A percentile compares a stretch with the other conserved stretches of the same genome.
These are phyloP conservation scores for Myriosclerotinia duriaeana DNA, from an alignment of 2,329 filamentous ascomycete genomes.

Conservation along the genomic window DNA sequence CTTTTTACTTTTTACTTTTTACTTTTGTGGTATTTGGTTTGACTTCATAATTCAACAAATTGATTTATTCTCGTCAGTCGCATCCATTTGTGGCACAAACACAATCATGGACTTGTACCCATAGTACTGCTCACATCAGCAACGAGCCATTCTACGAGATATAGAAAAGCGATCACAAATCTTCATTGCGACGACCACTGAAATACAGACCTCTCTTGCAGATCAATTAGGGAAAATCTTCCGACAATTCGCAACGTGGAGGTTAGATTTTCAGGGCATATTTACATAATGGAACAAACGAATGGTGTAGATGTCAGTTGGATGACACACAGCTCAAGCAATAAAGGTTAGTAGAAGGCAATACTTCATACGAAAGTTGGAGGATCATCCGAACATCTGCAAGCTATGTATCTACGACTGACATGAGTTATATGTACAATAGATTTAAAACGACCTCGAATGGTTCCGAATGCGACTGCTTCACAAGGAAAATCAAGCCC, in stretches of 20 bases:
- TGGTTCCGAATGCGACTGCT: conserved; percentile 7
- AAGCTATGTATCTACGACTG: not conserved
- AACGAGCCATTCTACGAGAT: conserved; percentile 15
- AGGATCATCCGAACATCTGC: conserved; percentile 17
- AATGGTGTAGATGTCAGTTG: conserved; percentile 41
- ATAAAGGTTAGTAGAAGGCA: conserved; percentile 37
- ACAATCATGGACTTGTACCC: conserved; percentile 20
- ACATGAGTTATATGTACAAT: not conserved
- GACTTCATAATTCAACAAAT: not conserved
- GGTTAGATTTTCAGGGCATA: not conserved
- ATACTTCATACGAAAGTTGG: conserved; percentile 34
- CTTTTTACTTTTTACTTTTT: not conserved
- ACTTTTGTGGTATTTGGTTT: not conserved
- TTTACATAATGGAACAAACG: conserved; percentile 38
- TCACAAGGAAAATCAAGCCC: conserved; percentile 12
- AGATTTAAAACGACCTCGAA: conserved; percentile 21
- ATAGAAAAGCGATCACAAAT: conserved; percentile 12
- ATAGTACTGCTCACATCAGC: conserved; percentile 24
- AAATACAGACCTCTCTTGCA: not conserved
- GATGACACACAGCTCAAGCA: conserved; percentile 38
- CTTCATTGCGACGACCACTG: conserved; percentile 12
- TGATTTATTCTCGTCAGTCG: not conserved
- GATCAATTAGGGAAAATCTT: not conserved
- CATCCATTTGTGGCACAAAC: conserved; percentile 23
- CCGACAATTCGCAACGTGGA: not conserved